Evolutionary conservation across 2,329 filamentous ascomycete genomes (phyloP).

Genomic region (Colletotrichum horii): DNA sequence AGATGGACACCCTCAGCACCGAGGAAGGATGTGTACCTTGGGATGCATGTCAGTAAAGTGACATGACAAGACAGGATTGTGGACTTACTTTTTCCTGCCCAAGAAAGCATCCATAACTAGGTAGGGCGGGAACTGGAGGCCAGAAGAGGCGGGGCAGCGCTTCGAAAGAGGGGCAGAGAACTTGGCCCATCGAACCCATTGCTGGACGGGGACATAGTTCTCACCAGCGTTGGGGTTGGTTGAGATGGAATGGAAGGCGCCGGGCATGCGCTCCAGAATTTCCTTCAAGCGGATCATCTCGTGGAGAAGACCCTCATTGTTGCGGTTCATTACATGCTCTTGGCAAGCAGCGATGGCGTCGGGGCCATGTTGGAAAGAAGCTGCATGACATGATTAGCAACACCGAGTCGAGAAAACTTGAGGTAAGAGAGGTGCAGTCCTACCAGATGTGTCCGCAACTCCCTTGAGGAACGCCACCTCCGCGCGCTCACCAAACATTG

Average conservation of each 20-base stretch:
- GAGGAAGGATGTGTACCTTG: conserved; percentile 52
- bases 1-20: conserved; percentile 57
- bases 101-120: conserved; percentile 61
- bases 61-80: fast-evolving
- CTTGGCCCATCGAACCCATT: conserved; percentile 55
- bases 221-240: conserved; percentile 57
- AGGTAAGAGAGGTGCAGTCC: background rate
- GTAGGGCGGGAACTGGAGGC: conserved; percentile 57
- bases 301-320: conserved; percentile 52
- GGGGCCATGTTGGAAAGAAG: conserved; percentile 55
- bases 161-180: conserved; percentile 56
- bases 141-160: conserved; percentile 54
- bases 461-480: conserved; percentile 58
- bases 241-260: conserved; percentile 59
- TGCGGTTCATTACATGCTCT: conserved; percentile 57
- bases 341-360: conserved; percentile 58
- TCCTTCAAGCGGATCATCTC: conserved; percentile 58
- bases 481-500: conserved; percentile 56
- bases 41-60: background rate
- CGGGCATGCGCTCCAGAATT: conserved; percentile 57
- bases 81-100: conserved; percentile 45
- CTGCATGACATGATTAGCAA: conserved; percentile 25
- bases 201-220: conserved; percentile 52
- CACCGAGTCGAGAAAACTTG: background rate
- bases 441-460: conserved; percentile 50